Conservation (phyloP, 2,329 filamentous ascomycete species). For the Verticillium nubilum region DNA sequence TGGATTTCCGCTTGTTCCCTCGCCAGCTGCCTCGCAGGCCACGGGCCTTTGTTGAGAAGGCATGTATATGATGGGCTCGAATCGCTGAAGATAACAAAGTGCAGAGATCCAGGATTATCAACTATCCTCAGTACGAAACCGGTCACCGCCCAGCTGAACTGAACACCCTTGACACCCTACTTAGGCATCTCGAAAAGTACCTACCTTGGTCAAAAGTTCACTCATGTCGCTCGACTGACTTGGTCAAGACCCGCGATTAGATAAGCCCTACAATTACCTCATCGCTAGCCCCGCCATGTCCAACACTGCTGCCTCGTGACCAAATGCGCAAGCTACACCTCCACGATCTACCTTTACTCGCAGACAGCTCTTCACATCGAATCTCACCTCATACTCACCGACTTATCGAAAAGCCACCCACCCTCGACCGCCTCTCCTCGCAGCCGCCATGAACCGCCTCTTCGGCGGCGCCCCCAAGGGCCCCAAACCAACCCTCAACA, state of each 20-base stretch:
- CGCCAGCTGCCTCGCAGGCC: too few relatives aligned
- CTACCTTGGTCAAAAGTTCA: too few relatives aligned
- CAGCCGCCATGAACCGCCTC: conserved; percentile 79
- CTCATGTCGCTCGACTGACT: too few relatives aligned
- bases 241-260: not conserved
- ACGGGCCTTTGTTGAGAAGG: too few relatives aligned
- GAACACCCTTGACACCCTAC: too few relatives aligned
- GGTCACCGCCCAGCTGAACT: too few relatives aligned
- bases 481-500: conserved; percentile 83
- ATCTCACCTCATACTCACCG: not conserved
- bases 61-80: too few relatives aligned
- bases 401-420: not conserved
- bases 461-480: conserved; percentile 84
- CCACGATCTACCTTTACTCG: not conserved
- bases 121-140: too few relatives aligned
- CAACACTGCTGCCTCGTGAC: not conserved
- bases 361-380: not conserved
- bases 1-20: too few relatives aligned
- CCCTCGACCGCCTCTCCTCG: not conserved
- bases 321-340: not conserved
- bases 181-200: too few relatives aligned
- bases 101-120: too few relatives aligned
- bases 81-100: too few relatives aligned
- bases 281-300: not conserved
- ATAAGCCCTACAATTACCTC: not conserved